Percentiles rank a stretch among this genome's conserved stretches.
Conservation (phyloP, 805 yeast genomes). For the Suhomyces sp. region DNA sequence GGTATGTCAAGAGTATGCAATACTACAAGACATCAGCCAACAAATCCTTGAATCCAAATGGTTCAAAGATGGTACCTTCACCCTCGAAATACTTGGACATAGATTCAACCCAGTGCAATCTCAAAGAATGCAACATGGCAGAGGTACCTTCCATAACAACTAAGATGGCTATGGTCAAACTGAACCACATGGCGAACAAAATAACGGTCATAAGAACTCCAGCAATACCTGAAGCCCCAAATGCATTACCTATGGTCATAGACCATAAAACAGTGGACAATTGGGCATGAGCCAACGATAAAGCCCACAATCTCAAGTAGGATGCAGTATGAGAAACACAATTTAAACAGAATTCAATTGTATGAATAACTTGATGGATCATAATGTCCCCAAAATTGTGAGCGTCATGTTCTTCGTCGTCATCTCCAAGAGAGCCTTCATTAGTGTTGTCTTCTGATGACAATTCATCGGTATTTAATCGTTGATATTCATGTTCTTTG, state of each 20-base stretch:
- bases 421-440: conserved; percentile 32
- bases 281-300: conserved; percentile 79
- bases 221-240: conserved; percentile 50
- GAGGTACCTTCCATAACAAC: conserved; percentile 83
- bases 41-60: conserved; percentile 48
- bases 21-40: conserved; percentile 13
- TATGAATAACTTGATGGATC: conserved; percentile 78
- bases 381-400: conserved; percentile 62
- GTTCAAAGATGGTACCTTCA: conserved; percentile 68
- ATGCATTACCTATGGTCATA: conserved; percentile 68
- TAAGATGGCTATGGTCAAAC: conserved; percentile 63
- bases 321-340: conserved; percentile 82
- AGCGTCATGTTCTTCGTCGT: conserved; percentile 34
- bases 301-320: conserved; percentile 74
- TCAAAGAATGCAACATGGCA: conserved; percentile 77
- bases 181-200: conserved; percentile 74
- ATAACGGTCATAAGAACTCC: conserved; percentile 61
- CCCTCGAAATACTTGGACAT: conserved; percentile 81
- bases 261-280: conserved; percentile 72
- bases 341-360: conserved; percentile 76
- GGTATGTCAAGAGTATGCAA: too few relatives aligned
- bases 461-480: conserved; percentile 16
- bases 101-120: conserved; percentile 81
- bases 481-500: conserved; percentile 22
- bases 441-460: conserved; percentile 15